Base-by-base conservation (phyloP, 495 filamentous ascomycete species). In the Physcia stellaris region DNA sequence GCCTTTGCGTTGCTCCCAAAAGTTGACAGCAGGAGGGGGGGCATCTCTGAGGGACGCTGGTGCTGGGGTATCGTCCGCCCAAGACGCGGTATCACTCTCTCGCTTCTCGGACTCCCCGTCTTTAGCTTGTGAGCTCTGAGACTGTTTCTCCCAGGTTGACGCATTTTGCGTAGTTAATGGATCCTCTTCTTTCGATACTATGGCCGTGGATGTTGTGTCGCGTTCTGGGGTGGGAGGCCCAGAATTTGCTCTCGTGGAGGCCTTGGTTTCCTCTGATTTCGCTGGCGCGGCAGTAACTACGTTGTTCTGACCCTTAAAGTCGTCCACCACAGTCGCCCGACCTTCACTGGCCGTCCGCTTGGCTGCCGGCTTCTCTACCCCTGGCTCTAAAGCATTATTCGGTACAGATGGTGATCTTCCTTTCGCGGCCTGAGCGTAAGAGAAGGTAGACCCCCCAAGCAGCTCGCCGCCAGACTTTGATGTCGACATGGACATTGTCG, bases 361-460 rank as follows among this genome's bases (percentile, higher is more conserved):
- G 22, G 32, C 40, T 19, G 50, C 40, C 12, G 33, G 38, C 48
- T 36, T 49, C 47, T 36, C 58, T 42, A 35, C 58, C 55, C 46
- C 48, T 41, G 24, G 63, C 50, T 34, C 43, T 44, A 28, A 58
- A 45, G 51, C 60, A 58, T 50, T 66, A 48, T 28, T 61, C 31
- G 45, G 42, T 30, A 51, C 45, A 20, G 60, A 41, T 21, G 67
- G 48, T 39, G 73, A 60, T 41, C 73, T 67, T 48, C 84, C 82
- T 59, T 84, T 86, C 20, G 88, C 90, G 53, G 88, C 88, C 67
- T 94, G 86, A 41, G 88, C 88, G 61, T 98, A 98, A 29, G 90
- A 94, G 59, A 94, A 92, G 39, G 68, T 55, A 35, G 69, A 46
- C 43, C 60, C 61, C 51, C 63, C 61, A 36, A 57, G 43, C 54